Conservation (phyloP, 2,329 filamentous ascomycete species). For the Fusarium luffae region DNA sequence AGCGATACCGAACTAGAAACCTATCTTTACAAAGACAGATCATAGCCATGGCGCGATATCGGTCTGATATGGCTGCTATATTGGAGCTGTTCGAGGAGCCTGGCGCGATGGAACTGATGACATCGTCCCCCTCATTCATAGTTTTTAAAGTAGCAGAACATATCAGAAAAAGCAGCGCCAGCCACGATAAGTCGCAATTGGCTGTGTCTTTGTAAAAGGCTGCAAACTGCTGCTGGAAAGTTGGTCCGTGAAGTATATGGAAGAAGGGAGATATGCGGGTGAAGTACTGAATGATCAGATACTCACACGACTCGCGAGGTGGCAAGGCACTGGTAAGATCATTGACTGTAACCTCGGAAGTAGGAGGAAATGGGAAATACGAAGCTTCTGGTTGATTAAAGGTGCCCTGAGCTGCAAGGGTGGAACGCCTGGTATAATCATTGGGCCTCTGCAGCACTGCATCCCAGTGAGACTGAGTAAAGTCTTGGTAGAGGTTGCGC, state of each 20-base stretch:
- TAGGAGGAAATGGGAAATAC: neutral
- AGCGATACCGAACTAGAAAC: constrained; percentile 30
- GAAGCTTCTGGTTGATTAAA: neutral
- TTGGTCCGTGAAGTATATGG: constrained; percentile 32
- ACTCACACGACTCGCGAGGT: constrained; percentile 12
- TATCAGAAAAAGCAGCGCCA: constrained; percentile 37
- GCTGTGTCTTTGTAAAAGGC: constrained; percentile 9
- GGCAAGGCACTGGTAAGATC: constrained; percentile 13
- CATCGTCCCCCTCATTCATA: constrained; percentile 13
- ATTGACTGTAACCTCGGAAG: neutral
- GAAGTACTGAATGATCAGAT: constrained; percentile 30
- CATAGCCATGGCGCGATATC: constrained; percentile 6
- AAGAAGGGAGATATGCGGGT: constrained; percentile 28
- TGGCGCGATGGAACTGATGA: neutral
- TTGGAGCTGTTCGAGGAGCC: neutral
- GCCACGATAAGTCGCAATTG: constrained; percentile 22
- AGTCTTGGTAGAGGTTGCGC: neutral
- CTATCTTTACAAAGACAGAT: constrained; percentile 33
- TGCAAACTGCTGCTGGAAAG: constrained; percentile 34
- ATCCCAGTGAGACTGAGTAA: constrained; percentile 1
- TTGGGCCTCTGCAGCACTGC: neutral
- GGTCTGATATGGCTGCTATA: neutral
- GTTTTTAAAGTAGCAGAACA: constrained; percentile 25
- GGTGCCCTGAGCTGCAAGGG: neutral
- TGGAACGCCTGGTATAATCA: neutral